Conservation (phyloP, 306 rosid species). For the Spatholobus suberectus region DNA sequence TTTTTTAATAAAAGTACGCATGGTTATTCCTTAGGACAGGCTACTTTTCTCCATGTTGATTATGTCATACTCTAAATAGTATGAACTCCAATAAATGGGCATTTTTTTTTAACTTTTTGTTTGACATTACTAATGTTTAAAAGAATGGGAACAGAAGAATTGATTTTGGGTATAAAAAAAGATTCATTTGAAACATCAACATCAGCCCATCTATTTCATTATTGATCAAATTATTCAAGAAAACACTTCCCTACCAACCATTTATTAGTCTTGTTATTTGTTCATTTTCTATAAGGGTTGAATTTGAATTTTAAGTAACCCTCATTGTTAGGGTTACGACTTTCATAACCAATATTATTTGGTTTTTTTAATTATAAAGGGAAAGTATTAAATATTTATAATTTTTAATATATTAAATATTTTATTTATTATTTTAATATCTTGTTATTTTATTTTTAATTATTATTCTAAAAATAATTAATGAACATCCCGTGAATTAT, state of each 20-base stretch:
- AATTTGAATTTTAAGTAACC: not conserved
- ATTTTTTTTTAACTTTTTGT: not conserved
- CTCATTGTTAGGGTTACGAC: not conserved
- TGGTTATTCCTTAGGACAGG: constrained; percentile 1
- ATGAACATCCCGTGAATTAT: too few relatives aligned
- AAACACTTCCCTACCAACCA: not conserved
- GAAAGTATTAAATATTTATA: not conserved
- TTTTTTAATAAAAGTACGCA: not conserved
- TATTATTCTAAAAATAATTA: too few relatives aligned
- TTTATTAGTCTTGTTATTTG: not conserved
- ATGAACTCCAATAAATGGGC: not conserved
- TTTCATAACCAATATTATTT: not conserved
- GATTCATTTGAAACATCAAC: constrained; percentile 16
- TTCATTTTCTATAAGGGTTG: not conserved
- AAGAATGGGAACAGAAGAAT: not conserved
- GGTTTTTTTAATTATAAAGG: not conserved
- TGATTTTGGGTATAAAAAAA: not conserved
- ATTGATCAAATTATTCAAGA: not conserved
- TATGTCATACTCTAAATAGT: constrained; percentile 15
- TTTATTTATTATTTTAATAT: too few relatives aligned
- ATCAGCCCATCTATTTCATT: not conserved
- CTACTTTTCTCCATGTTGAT: constrained; percentile 15
- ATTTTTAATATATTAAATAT: too few relatives aligned
- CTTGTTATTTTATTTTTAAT: too few relatives aligned
- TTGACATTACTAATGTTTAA: not conserved